These are phyloP conservation scores for Linum usitatissimum DNA, from an alignment of 345 rosid species.

Conservation along the genomic window DNA sequence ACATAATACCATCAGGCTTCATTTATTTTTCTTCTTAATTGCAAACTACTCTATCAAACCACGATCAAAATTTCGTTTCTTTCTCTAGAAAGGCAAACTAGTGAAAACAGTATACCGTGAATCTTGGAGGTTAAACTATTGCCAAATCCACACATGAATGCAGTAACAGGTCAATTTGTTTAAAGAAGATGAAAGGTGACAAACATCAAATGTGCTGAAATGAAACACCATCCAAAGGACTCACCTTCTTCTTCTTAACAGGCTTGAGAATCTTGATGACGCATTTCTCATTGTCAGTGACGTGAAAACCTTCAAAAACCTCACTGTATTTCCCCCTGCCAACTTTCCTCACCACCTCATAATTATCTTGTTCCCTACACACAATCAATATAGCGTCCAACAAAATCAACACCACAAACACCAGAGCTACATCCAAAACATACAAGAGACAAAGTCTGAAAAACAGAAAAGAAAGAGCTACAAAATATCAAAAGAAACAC, in stretches of 20 bases:
- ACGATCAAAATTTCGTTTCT: no score
- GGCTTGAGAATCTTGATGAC: conserved; percentile 93
- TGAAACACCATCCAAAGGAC: not conserved
- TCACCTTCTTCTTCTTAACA: conserved; percentile 96
- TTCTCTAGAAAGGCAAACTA: not conserved
- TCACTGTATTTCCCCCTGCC: conserved; percentile 97
- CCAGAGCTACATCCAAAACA: not conserved
- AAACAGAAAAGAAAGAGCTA: no score
- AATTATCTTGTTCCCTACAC: conserved; percentile 80
- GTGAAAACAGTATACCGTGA: not conserved
- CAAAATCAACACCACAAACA: not conserved
- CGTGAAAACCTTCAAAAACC: conserved; percentile 86
- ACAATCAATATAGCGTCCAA: not conserved
- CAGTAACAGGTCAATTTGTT: not conserved
- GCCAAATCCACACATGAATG: not conserved
- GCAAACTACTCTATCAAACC: not conserved
- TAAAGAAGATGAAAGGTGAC: not conserved
- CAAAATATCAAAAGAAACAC: no score
- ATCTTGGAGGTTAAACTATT: not conserved
- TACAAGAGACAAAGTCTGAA: no score
- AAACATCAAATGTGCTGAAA: not conserved
- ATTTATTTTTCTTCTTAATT: no score
- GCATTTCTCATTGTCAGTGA: conserved; percentile 71
- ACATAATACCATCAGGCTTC: not conserved
- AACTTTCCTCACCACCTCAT: conserved; percentile 92